These are phyloP conservation scores for Leccinum variicolor DNA, from an alignment of 768 basidiomycete genomes.

Conservation along the genomic window DNA sequence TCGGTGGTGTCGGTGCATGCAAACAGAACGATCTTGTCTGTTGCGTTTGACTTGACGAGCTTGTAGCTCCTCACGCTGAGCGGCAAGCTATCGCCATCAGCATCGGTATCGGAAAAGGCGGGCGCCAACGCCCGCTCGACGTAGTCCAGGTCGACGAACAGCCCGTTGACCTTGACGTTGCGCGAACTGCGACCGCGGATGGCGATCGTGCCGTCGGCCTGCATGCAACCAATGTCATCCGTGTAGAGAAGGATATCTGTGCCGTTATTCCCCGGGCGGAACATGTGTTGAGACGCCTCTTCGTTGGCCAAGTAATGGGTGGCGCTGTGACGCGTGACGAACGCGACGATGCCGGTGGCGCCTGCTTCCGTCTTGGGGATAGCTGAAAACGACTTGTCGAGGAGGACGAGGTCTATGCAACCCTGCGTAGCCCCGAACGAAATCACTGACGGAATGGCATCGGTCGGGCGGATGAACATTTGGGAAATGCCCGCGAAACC, in stretches of 20 bases:
- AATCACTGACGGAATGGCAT: conserved; percentile 24
- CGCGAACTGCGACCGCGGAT: conserved; percentile 29
- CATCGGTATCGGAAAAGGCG: conserved; percentile 18
- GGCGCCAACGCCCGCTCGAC: conserved; percentile 25
- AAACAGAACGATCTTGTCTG: conserved; percentile 28
- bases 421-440: conserved; percentile 29
- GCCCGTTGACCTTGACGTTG: conserved; percentile 29
- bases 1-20: conserved; percentile 15
- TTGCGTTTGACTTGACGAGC: conserved; percentile 25
- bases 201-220: conserved; percentile 25
- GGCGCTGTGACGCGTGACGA: conserved; percentile 25
- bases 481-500: conserved; percentile 31
- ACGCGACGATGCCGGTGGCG: conserved; percentile 26
- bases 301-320: conserved; percentile 28
- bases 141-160: conserved; percentile 29
- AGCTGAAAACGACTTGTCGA: conserved; percentile 21
- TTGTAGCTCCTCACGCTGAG: conserved; percentile 22
- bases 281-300: conserved; percentile 27
- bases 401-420: conserved; percentile 27
- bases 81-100: background rate
- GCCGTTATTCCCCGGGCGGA: conserved; percentile 21
- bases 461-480: conserved; percentile 26
- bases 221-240: conserved; percentile 28
- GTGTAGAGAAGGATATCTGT: conserved; percentile 26
- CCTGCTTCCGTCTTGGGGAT: conserved; percentile 20